Conservation (phyloP, 1,139 yeast species). For the Protomyces inouyei region DNA sequence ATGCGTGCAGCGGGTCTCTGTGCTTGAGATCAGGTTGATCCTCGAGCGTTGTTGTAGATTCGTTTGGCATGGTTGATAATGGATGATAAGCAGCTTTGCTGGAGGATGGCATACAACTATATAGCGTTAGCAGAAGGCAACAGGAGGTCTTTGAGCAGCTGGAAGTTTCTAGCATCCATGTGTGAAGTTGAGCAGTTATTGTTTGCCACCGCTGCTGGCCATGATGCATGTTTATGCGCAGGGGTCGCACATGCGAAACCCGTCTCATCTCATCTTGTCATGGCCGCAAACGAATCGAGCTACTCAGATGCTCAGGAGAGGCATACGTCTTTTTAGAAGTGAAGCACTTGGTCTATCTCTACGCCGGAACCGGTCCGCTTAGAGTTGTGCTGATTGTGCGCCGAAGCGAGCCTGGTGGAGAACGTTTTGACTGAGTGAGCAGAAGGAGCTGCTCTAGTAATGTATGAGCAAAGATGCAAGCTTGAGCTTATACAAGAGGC, state of each 20-base stretch:
- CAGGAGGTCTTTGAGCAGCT: too few species aligned
- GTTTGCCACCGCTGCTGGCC: too few species aligned
- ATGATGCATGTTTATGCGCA: too few species aligned
- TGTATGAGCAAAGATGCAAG: not conserved
- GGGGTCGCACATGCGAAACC: too few species aligned
- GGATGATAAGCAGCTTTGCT: not conserved
- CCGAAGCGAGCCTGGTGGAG: not conserved
- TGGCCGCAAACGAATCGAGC: too few species aligned
- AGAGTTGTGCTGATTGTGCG: not conserved
- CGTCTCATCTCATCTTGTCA: too few species aligned
- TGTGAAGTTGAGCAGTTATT: too few species aligned
- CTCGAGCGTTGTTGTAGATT: not conserved
- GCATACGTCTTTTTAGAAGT: not conserved
- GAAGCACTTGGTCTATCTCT: not conserved
- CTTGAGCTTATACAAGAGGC: too few species aligned
- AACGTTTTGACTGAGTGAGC: not conserved
- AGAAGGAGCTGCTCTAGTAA: not conserved
- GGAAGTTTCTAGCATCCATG: too few species aligned
- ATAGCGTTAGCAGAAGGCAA: too few species aligned
- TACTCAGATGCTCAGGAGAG: not conserved
- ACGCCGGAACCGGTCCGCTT: not conserved
- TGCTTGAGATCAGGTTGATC: too few species aligned
- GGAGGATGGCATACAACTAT: not conserved
- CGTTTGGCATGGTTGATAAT: not conserved
- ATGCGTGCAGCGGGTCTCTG: not conserved